A percentile compares a stretch with the other conserved stretches of the same genome.
Evolutionary conservation across 352 stramenopile genomes (phyloP).

Genomic region (Aphanomyces euteiches): DNA sequence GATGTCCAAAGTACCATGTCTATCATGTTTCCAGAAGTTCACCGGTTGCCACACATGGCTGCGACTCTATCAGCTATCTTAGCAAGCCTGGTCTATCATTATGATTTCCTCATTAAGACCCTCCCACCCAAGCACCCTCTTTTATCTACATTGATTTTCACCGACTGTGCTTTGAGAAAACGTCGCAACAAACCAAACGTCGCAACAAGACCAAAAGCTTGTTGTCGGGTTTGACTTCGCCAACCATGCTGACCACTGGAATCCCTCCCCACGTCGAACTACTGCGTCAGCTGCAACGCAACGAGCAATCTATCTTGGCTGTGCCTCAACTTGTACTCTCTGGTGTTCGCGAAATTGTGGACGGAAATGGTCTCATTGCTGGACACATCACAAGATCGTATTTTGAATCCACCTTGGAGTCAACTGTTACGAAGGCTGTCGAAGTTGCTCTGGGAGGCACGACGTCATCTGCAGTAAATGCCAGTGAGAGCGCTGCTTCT

Average conservation of each 20-base stretch:
- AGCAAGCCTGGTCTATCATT: neutral
- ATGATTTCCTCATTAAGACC: neutral
- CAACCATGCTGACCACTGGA: neutral
- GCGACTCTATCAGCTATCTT: neutral
- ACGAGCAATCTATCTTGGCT: neutral
- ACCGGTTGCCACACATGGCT: neutral
- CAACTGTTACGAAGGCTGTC: neutral
- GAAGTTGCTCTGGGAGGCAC: neutral
- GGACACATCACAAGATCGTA: neutral
- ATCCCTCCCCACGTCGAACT: constrained; percentile 6
- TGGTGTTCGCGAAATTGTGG: constrained; percentile 2
- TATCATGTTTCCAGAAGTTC: neutral
- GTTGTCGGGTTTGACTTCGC: neutral
- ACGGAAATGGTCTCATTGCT: neutral
- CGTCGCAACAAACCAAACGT: no score
- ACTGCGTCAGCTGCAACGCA: neutral
- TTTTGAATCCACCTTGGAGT: neutral
- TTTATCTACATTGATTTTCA: neutral
- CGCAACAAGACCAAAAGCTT: neutral
- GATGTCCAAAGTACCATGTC: neutral
- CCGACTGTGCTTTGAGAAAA: neutral
- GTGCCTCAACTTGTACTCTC: neutral
- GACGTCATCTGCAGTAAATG: neutral
- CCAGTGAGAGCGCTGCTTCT: neutral
- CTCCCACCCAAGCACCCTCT: neutral